Base-by-base conservation (phyloP, 2,329 filamentous ascomycete genomes). In the Talaromyces sp. region DNA sequence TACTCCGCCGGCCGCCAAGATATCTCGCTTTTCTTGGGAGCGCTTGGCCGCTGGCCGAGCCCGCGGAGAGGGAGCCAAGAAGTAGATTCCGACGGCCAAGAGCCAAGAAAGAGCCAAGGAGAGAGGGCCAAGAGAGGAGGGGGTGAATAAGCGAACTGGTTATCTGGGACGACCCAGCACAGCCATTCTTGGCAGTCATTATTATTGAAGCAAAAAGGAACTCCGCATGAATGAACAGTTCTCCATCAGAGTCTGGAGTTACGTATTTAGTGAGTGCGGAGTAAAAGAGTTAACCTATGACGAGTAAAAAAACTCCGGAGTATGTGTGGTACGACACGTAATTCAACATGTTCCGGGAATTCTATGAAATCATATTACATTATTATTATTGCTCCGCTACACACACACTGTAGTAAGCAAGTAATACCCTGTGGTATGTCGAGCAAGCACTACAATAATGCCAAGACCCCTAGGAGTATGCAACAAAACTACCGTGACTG, bases 31-130 rank as follows among this genome's bases (percentile, higher is more conserved):
- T 52, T 52, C 60, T 58, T 59, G 56, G 57, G 33, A 30, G 10
- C 31, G 60, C 60, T 62, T 54, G 47, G 44, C 53, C 55, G 55
- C 60, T 61, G 60, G 60, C 60, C 55, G 36, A 40, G 36, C 14
- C 36, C 42, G 42, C 56, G 58, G 60, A 62, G 60, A 57, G 58
- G 60, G 23, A 23, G 60, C 60, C 55, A 61, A 61, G 59, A 56
- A 47, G 44, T 47, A 10, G 44, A 27, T 27, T 47, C 44, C 44
- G 36, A 40, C 44, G 44, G 44, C n/a, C 44, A 47, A 12, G 12
- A 36, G 33, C 33, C 33, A 36, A 47, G 42, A 47, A 23, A 47
- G 44, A 27, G 44, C 44, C 23, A 47, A 47, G 44, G 23, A 10
- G 3, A 18, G 18, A 16, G 8, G n/a, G 14, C 4, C 33, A 36